These are phyloP conservation scores for Aspergillus flavus DNA, from an alignment of 2,329 filamentous ascomycete species.

Conservation along the genomic window DNA sequence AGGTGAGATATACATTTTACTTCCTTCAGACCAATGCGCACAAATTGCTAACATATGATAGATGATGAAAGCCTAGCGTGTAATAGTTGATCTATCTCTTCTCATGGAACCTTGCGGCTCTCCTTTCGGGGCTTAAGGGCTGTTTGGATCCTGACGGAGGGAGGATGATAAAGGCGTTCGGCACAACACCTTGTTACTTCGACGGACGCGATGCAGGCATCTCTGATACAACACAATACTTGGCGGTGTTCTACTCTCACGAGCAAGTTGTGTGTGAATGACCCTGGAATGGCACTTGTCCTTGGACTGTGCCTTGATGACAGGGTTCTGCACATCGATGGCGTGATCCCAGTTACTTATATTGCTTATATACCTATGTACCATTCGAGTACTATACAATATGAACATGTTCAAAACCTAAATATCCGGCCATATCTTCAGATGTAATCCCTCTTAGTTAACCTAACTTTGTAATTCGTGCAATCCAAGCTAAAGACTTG, in stretches of 20 bases:
- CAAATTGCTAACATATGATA: constrained; percentile 44
- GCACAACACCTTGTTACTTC: constrained; percentile 96
- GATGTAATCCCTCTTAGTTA: not conserved
- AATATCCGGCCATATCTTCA: not conserved
- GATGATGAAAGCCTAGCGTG: constrained; percentile 99
- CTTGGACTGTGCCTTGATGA: constrained; percentile 13
- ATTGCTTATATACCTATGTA: not conserved
- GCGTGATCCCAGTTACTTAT: not conserved
- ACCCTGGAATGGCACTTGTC: constrained; percentile 14
- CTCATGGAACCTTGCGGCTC: constrained; percentile 72
- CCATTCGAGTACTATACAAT: not conserved
- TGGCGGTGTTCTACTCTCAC: constrained; percentile 46
- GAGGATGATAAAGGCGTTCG: constrained; percentile 98
- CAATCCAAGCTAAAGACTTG: not conserved
- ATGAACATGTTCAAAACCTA: not conserved
- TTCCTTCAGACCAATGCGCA: not conserved
- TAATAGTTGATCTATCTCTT: constrained; percentile 78
- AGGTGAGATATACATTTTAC: constrained; percentile 64
- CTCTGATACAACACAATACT: constrained; percentile 73
- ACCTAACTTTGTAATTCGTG: not conserved
- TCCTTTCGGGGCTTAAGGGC: constrained; percentile 84
- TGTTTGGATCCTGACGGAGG: constrained; percentile 65
- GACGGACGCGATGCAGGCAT: constrained; percentile 96
- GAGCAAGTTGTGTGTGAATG: constrained; percentile 1
- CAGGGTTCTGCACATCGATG: constrained; percentile 13